phyloP scores from a whole-genome alignment of 257 asterid species.

The Primulina eburnea region DNA sequence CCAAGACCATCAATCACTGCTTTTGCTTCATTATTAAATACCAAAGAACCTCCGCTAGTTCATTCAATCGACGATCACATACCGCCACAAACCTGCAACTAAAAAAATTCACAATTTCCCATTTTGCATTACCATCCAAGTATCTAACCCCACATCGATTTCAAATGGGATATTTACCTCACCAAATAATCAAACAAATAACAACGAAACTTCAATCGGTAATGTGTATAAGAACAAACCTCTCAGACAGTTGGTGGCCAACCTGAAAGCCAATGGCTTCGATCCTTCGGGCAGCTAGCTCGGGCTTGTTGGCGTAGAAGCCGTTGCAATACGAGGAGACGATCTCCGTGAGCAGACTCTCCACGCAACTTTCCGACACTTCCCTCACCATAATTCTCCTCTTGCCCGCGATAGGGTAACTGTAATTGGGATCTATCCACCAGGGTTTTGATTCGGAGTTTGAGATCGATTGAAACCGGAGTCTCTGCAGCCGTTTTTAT shows the following conservation, averaged over 20 bases:
- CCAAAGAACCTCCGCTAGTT: not conserved
- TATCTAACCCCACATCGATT: not conserved
- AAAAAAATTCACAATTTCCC: not conserved
- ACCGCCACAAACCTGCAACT: not conserved
- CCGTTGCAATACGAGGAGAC: constrained; percentile 76
- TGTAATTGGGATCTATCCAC: not conserved
- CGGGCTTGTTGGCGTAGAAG: constrained; percentile 82
- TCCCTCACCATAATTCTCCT: constrained; percentile 53
- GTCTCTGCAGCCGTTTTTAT: not conserved
- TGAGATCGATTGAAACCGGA: not conserved
- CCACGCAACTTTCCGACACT: constrained; percentile 91
- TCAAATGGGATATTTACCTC: not conserved
- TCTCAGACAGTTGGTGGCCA: constrained; percentile 88
- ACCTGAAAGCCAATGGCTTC: constrained; percentile 96
- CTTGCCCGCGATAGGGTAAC: not conserved
- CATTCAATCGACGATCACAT: not conserved
- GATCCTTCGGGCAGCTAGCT: constrained; percentile 93
- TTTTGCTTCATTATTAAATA: too few species aligned
- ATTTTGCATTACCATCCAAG: not conserved
- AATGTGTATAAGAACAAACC: constrained; percentile 34
- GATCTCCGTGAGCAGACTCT: constrained; percentile 81
- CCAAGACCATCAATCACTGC: not conserved
- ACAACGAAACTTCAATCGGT: too few species aligned
- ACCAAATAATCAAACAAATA: not conserved
- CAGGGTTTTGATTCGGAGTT: not conserved